Percentiles rank a stretch among this genome's conserved stretches.
Conservation (phyloP, 2,329 filamentous ascomycete genomes). For the Elsinoe necatrix region DNA sequence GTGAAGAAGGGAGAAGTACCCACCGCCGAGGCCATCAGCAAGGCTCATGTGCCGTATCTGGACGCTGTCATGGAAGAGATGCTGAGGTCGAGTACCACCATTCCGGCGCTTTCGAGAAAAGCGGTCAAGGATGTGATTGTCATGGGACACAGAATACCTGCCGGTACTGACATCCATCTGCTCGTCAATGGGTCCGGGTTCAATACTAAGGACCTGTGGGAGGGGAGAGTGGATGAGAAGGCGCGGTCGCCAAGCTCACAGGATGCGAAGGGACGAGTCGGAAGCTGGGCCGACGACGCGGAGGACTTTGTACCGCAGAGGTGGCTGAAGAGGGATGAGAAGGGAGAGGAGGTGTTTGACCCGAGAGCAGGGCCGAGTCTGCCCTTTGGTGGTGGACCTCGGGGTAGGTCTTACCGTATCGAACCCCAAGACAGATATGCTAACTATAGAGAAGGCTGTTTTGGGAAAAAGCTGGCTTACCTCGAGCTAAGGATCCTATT, state of each 20-base stretch:
- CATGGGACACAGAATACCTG: slow-evolving; percentile 35
- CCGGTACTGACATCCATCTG: slow-evolving; percentile 31
- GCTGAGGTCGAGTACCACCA: slow-evolving; percentile 28
- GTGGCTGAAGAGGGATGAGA: slow-evolving; percentile 30
- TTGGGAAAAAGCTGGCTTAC: slow-evolving; percentile 21
- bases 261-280: slow-evolving; percentile 23
- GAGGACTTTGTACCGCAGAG: slow-evolving; percentile 33
- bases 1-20: slow-evolving; percentile 23
- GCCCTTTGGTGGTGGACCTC: slow-evolving; percentile 31
- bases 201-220: slow-evolving; percentile 13
- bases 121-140: slow-evolving; percentile 33
- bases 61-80: slow-evolving; percentile 38
- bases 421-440: not conserved
- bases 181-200: slow-evolving; percentile 22
- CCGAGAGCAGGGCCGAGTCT: slow-evolving; percentile 28
- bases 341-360: slow-evolving; percentile 29
- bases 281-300: slow-evolving; percentile 26
- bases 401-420: slow-evolving; percentile 17
- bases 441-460: slow-evolving; percentile 23
- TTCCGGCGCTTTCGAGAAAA: slow-evolving; percentile 24
- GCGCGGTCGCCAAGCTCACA: slow-evolving; percentile 26
- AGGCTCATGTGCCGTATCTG: slow-evolving; percentile 33
- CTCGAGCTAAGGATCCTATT: slow-evolving; percentile 25
- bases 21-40: slow-evolving; percentile 27
- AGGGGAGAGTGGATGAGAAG: slow-evolving; percentile 24